Base-by-base conservation (phyloP, 352 stramenopile genomes). In the Phytophthora boehmeriae region DNA sequence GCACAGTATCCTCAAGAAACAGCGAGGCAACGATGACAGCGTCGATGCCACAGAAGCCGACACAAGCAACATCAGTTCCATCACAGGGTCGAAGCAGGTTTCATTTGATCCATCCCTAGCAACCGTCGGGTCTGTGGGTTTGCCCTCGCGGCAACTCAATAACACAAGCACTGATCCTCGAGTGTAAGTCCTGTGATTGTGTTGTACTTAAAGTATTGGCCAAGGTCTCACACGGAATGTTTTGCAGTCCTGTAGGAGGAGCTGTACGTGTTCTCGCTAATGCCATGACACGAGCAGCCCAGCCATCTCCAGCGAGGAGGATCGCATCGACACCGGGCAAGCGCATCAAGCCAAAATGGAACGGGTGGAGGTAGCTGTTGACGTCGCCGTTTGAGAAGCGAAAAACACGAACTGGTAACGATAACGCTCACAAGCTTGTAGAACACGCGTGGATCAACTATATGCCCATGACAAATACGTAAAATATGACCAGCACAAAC, bases 1-100 rank as follows among this genome's bases (percentile, higher is more conserved):
- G n/a, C n/a, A n/a, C 36, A 92, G 83, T 60, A 92, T 92, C 48
- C 69, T 92, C 1, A 92, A 92, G 61, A 90, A 89, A 57, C 77
- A 77, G 48, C 66, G 76, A 47, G 38, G 68, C 8, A 59, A 68
- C 34, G 58, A 54, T 25, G 38, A 56, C 49, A 27, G 6, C 13
- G 1, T 41, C 1, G 11, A 65, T n/a, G n/a, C n/a, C 35, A 25
- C 17, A 41, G 25, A 43, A 39, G 20, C 41, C 54, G 14, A 25
- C 13, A 25, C n/a, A 43, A 53, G 41, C 36, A 30, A 47, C 63
- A 43, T n/a, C 20, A 41, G 19, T 20, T 38, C 46, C 10, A 14
- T 50, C 0, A 17, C 51, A 27, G 42, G 41, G n/a, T 57, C 60
- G 23, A 92, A 90, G 69, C 81, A 90, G 66, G 81, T 93, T 2